phyloP scores from a whole-genome alignment of 495 filamentous ascomycete genomes.

The Tuber melanosporum region DNA sequence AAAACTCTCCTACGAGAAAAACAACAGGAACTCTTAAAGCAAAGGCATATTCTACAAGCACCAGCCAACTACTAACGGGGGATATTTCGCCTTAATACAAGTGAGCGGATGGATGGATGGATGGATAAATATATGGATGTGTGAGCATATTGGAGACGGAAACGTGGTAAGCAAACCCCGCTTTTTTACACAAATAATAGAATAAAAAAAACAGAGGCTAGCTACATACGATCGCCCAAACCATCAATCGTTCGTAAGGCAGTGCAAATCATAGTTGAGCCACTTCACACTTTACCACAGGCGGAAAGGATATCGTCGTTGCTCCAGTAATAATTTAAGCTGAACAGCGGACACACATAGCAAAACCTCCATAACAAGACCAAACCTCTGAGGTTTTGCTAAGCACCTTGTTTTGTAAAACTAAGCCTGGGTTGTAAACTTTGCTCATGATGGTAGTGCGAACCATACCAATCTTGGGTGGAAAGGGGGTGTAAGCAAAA shows the following conservation, averaged over 20 bases:
- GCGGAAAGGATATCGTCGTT: too few species aligned
- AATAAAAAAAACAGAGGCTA: not conserved
- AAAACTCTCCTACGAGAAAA: not conserved
- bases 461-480: not conserved
- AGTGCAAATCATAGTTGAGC: too few species aligned
- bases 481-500: not conserved
- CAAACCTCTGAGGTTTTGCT: not conserved
- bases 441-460: too few species aligned
- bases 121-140: not conserved
- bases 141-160: not conserved
- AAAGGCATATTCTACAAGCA: not conserved
- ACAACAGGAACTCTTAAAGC: not conserved
- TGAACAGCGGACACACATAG: not conserved
- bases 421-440: too few species aligned
- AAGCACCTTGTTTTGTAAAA: not conserved
- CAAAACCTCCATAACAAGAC: too few species aligned
- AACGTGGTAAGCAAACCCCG: not conserved
- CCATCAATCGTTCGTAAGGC: too few species aligned
- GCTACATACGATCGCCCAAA: not conserved
- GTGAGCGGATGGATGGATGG: not conserved
- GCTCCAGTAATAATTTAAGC: not conserved
- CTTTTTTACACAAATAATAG: not conserved
- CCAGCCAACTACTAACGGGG: not conserved
- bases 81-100: not conserved
- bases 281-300: too few species aligned